Evolutionary conservation across 345 rosid genomes (phyloP).

Genomic region (Pelargonium nanum): DNA sequence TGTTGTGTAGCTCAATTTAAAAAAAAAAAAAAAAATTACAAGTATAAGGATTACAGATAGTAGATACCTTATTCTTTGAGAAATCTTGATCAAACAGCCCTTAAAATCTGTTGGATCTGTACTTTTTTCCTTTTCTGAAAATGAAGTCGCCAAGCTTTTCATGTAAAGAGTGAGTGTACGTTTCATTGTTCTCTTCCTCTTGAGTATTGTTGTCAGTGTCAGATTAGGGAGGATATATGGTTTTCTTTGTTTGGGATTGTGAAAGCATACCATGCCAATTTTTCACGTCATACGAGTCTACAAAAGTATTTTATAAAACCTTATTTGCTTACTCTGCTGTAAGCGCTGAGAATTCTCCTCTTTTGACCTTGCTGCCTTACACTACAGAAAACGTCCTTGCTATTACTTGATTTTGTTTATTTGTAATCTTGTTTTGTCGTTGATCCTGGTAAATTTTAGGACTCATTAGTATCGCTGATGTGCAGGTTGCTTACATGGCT

Average conservation of each 20-base stretch:
- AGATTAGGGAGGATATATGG: neutral
- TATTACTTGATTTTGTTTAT: neutral
- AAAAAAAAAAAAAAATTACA: no score
- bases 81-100: no score
- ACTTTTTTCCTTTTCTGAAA: neutral
- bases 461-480: neutral
- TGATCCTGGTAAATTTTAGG: neutral
- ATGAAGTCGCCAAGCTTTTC: neutral
- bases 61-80: no score
- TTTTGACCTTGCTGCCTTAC: neutral
- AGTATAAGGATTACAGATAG: no score
- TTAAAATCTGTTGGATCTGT: no score
- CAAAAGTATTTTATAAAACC: neutral
- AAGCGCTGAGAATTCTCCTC: no score
- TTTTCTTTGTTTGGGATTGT: neutral
- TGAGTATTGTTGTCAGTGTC: neutral
- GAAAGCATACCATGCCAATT: neutral
- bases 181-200: neutral
- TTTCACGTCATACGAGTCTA: no score
- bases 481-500: conserved; percentile 88
- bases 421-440: neutral
- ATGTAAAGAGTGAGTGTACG: neutral
- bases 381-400: neutral
- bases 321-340: no score
- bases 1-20: no score